phyloP scores from a whole-genome alignment of 139 green algal genomes.

The Yamagishiella unicocca region DNA sequence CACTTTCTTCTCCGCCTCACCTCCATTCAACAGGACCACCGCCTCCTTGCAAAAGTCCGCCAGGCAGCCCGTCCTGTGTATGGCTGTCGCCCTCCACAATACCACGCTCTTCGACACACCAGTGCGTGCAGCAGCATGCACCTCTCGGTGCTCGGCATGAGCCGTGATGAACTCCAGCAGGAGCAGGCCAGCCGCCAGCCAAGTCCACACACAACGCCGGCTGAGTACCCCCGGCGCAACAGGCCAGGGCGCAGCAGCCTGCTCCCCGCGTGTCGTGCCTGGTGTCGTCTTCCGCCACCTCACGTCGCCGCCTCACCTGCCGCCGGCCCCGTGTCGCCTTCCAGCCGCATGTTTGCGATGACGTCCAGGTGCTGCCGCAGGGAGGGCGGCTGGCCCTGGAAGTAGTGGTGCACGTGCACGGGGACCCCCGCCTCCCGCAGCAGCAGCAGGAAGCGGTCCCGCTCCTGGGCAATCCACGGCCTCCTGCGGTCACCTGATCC shows the following conservation, averaged over 20 bases:
- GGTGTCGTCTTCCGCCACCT: too few species aligned
- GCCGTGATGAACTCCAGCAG: background rate
- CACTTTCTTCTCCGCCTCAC: too few species aligned
- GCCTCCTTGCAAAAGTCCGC: too few species aligned
- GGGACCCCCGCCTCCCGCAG: background rate
- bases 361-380: slow-evolving; percentile 51
- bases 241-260: background rate
- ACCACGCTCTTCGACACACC: background rate
- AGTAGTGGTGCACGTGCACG: background rate
- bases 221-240: too few species aligned
- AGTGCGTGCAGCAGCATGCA: background rate
- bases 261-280: background rate
- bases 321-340: background rate
- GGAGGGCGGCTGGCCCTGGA: slow-evolving; percentile 23
- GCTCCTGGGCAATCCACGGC: slow-evolving; percentile 36
- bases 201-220: too few species aligned
- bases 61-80: too few species aligned
- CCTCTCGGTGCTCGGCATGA: too few species aligned
- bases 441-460: slow-evolving; percentile 43
- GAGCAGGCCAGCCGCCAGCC: too few species aligned
- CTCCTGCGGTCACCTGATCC: slow-evolving; percentile 33
- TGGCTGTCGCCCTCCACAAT: too few species aligned
- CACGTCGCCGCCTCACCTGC: background rate
- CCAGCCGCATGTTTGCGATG: background rate
- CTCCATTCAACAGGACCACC: too few species aligned